phyloP scores from a whole-genome alignment of 257 asterid genomes.

The Jaltomata sinuosa region DNA sequence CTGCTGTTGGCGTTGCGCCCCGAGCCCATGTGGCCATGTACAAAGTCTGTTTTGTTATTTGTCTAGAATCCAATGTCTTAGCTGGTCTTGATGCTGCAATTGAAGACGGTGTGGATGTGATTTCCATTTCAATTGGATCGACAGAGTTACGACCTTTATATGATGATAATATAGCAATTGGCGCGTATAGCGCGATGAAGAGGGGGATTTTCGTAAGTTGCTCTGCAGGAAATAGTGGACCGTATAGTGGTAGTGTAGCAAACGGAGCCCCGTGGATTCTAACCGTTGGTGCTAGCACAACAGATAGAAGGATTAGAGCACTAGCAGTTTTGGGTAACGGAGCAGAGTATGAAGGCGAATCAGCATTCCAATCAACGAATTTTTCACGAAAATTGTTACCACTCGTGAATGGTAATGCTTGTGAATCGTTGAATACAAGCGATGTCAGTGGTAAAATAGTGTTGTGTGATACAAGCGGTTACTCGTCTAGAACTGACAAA shows the following conservation, averaged over 20 bases:
- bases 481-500: neutral
- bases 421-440: neutral
- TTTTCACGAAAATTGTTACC: neutral
- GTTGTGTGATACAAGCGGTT: neutral
- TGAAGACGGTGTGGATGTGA: slow-evolving; percentile 8
- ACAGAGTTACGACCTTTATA: neutral
- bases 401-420: neutral
- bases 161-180: neutral
- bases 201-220: neutral
- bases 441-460: neutral
- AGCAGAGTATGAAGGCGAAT: neutral
- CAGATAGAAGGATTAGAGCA: neutral
- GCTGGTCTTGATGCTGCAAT: slow-evolving; percentile 5
- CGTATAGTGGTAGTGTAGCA: neutral
- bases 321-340: neutral
- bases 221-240: neutral
- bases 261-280: slow-evolving; percentile 10
- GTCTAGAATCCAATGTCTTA: neutral
- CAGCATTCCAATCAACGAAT: neutral
- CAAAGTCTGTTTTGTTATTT: neutral
- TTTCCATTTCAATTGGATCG: neutral
- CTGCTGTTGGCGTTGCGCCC: neutral
- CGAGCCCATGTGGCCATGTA: neutral
- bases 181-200: neutral
- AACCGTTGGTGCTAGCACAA: slow-evolving; percentile 6